phyloP scores from a whole-genome alignment of 2,329 filamentous ascomycete species.

The Parascedosporium putredinis region DNA sequence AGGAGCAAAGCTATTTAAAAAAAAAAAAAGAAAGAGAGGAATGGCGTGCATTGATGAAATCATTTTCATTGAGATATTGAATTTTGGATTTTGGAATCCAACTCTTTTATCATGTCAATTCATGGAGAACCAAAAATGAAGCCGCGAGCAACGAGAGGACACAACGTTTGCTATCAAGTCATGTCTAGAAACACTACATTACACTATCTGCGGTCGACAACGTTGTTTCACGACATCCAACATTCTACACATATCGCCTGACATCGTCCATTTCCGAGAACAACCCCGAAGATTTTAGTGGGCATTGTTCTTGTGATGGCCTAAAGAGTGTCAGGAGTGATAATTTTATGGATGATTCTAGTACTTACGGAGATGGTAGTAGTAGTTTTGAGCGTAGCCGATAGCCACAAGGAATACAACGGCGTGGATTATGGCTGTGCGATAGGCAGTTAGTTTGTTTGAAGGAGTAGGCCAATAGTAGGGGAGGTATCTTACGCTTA shows the following conservation, averaged over 20 bases:
- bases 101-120: too few species aligned
- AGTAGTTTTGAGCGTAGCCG: constrained; percentile 97
- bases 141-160: background rate
- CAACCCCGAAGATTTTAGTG: constrained; percentile 64
- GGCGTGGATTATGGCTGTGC: constrained; percentile 73
- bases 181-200: background rate
- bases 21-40: too few species aligned
- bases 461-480: too few species aligned
- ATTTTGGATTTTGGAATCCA: too few species aligned
- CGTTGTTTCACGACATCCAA: background rate
- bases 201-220: background rate
- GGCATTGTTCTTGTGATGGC: constrained; percentile 99
- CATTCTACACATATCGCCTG: constrained; percentile 13
- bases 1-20: too few species aligned
- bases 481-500: constrained; percentile 58
- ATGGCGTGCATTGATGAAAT: too few species aligned
- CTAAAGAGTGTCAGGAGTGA: constrained; percentile 35
- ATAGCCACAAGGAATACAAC: constrained; percentile 68
- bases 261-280: too few species aligned
- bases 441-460: constrained; percentile 10
- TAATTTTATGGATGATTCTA: background rate
- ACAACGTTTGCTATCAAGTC: background rate
- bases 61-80: too few species aligned
- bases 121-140: too few species aligned
- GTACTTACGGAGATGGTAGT: constrained; percentile 97